These are phyloP conservation scores for Hypoxylon rickii DNA, from an alignment of 495 filamentous ascomycete genomes.

Conservation along the genomic window DNA sequence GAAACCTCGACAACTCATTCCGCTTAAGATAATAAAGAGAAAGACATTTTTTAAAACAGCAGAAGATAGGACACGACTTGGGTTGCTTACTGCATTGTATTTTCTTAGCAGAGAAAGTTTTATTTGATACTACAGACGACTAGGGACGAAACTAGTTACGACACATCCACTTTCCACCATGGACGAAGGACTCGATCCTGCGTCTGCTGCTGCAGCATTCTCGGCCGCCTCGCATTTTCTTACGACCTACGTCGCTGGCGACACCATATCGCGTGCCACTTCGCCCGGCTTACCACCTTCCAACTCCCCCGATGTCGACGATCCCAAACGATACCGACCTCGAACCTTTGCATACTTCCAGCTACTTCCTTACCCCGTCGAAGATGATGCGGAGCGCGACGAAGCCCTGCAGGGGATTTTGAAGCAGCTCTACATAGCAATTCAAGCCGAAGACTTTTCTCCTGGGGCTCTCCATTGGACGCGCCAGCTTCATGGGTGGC, in stretches of 20 bases:
- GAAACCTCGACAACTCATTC: not conserved
- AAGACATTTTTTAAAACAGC: too few relatives aligned
- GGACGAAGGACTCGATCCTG: constrained; percentile 39
- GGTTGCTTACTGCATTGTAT: constrained; percentile 2
- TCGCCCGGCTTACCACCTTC: constrained; percentile 48
- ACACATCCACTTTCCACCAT: constrained; percentile 16
- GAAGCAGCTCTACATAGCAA: constrained; percentile 86
- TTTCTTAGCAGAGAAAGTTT: constrained; percentile 2
- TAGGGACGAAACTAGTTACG: not conserved
- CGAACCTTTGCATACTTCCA: constrained; percentile 91
- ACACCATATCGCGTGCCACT: constrained; percentile 55
- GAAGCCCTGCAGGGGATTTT: constrained; percentile 80
- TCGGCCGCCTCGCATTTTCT: constrained; percentile 35
- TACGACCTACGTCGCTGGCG: constrained; percentile 36
- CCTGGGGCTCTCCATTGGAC: constrained; percentile 97
- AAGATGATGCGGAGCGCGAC: constrained; percentile 74
- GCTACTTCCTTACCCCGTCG: constrained; percentile 84
- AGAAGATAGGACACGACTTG: constrained; percentile 3
- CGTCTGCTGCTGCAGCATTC: constrained; percentile 25
- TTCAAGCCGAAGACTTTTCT: constrained; percentile 90
- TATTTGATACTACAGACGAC: constrained; percentile 5
- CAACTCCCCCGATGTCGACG: constrained; percentile 38
- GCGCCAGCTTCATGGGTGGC: constrained; percentile 91
- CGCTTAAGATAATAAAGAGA: not conserved
- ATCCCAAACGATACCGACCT: constrained; percentile 72